Base-by-base conservation (phyloP, 768 basidiomycete genomes). In the Naganishia randhawae region DNA sequence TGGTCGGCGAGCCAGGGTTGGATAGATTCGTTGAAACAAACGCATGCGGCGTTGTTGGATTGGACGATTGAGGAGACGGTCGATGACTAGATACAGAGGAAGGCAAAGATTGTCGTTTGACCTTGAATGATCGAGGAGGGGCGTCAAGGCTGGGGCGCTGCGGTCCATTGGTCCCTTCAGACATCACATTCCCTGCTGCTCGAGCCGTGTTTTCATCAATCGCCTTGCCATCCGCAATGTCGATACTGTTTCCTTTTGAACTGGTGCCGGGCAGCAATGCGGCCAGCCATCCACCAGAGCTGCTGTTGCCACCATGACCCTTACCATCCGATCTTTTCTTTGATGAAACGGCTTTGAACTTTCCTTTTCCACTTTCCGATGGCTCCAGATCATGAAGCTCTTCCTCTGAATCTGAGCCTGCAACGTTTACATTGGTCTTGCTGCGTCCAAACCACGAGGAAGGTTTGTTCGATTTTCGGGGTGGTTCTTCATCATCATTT, bases 261-360 rank as follows among this genome's bases (percentile, higher is more conserved):
- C 42, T 57, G 3, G 57, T 29, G 25, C 67, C 67, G 7, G 55
- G 61, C 16, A 57, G 52, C 45, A 64, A 33, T 9, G 63, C 63
- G 2, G 67, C 50, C 2, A 68, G 50, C 67, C 67, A 68, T 14
- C 57, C 52, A n/a, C 67, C 67, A 17, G 65, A 66, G 16, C 51
- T 51, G 39, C 65, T 66, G 32, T 51, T 51, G 32, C 45, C 63
- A 19, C 29, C 35, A 33, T 64, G 63, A 17, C 48, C 50, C 63
- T 51, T 65, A 17, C 54, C 54, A 6, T 55, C 54, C 1, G 54
- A 48, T 11, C 11, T 35, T 35, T 55, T 65, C 33, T 65, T 50
- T 39, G 66, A 35, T 32, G 66, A n/a, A n/a, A 25, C 37, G 9
- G 41, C 19, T 29, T 57, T 50, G 19, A 57, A 25, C 27, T 19